A percentile compares a stretch with the other conserved stretches of the same genome.
phyloP scores from a whole-genome alignment of 768 basidiomycete genomes.

The Hypsizygus marmoreus region DNA sequence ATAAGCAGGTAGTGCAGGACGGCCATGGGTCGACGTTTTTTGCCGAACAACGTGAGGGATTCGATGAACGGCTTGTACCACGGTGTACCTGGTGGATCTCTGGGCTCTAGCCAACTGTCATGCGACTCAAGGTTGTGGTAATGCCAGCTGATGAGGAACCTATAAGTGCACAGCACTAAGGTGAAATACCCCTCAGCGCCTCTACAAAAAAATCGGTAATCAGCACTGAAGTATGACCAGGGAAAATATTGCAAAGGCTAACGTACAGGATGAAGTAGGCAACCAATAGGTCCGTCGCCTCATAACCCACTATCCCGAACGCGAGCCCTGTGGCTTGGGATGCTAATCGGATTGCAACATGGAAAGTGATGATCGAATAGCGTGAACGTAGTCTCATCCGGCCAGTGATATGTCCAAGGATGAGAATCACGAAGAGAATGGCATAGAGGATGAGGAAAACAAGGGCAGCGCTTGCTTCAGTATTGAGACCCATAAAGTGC shows the following conservation, averaged over 20 bases:
- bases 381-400: conserved; percentile 32
- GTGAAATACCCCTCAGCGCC: conserved; percentile 36
- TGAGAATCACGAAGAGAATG: conserved; percentile 29
- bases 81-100: conserved; percentile 16
- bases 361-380: conserved; percentile 33
- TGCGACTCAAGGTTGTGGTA: conserved; percentile 30
- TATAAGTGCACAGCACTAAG: conserved; percentile 33
- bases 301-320: conserved; percentile 33
- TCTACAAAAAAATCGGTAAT: conserved; percentile 4
- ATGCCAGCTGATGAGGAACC: conserved; percentile 39
- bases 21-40: conserved; percentile 28
- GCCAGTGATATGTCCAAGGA: conserved; percentile 27
- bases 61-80: conserved; percentile 20
- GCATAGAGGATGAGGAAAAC: conserved; percentile 35
- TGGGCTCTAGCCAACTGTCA: conserved; percentile 37
- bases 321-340: conserved; percentile 37
- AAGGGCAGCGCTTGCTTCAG: conserved; percentile 31
- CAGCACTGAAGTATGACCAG: background rate
- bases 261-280: conserved; percentile 32
- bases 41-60: conserved; percentile 24
- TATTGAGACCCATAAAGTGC: conserved; percentile 17
- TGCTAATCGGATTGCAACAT: conserved; percentile 33
- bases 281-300: conserved; percentile 27
- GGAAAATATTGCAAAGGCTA: background rate
- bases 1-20: conserved; percentile 31